Base-by-base conservation (phyloP, 2,329 filamentous ascomycete species). In the Paecilomyces sp. region DNA sequence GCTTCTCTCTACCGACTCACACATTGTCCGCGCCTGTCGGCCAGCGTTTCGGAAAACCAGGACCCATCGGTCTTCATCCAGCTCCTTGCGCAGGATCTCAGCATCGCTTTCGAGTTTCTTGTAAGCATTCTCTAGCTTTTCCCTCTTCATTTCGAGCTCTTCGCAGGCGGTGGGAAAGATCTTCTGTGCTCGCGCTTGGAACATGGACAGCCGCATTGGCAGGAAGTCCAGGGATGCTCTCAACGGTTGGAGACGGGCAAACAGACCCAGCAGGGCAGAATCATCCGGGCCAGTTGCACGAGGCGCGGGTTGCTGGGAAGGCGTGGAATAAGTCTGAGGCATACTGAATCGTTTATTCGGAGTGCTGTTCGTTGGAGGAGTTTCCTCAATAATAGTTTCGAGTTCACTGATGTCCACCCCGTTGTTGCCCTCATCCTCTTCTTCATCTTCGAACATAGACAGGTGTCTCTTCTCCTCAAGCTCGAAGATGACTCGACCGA, bases 381-480 rank as follows among this genome's bases (percentile, higher is more conserved):
- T 88, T 66, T 96, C 92, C 71, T 97, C 93, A 2, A 96, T 89
- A 59, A 97, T 97, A 0, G 90, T 96, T 70, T 96, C 91, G 30
- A 97, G 81, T 67, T 97, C 92, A 60, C 89, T 90, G 65, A 97
- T 89, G 71, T 97, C 93, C 56, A 88, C 79, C 41, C 80, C 81
- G 59, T 80, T 79, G 57, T 66, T 72, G 0, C 69, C 69, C 54
- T 78, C 71, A 81, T 82, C 72, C 7, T 84, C 83, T 51, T 88
- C 86, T 18, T 86, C 86, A 8, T 47, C 41, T 41, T 85, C 85
- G 68, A 88, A 81, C 63, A 91, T 81, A 15, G 72, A 89, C 73
- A 88, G 88, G 74, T 97, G 93, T 55, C 94, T 84, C 64, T 92
- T 89, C 77, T 97, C 94, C 74, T 99, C 94, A 92, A 97, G 96